Percentiles rank a stretch among this genome's conserved stretches.
Conservation (phyloP, 2,329 filamentous ascomycete genomes). For the Xylariaceae sp. region DNA sequence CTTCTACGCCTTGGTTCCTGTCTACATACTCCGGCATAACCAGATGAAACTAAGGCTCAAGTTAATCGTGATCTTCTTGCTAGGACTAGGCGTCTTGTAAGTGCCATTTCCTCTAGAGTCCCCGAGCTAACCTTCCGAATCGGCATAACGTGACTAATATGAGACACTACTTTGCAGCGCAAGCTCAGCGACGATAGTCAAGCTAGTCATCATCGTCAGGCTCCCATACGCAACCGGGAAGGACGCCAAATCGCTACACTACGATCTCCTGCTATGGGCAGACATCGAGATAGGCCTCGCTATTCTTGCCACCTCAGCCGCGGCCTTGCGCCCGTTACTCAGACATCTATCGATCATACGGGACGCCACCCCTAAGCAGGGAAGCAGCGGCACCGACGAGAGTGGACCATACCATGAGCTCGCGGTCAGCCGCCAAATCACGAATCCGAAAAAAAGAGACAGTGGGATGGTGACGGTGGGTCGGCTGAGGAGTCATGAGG, state of each 20-base stretch:
- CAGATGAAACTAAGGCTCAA: constrained; percentile 39
- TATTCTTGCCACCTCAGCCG: constrained; percentile 40
- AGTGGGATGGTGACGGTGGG: too few species aligned
- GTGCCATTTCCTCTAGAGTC: constrained; percentile 18
- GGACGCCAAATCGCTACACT: constrained; percentile 36
- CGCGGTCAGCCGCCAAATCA: too few species aligned
- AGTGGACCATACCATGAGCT: constrained; percentile 28
- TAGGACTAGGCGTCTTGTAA: constrained; percentile 43
- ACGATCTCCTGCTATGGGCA: constrained; percentile 42
- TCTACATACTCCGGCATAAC: constrained; percentile 39
- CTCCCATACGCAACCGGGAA: constrained; percentile 31
- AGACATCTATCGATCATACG: constrained; percentile 31
- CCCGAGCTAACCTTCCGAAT: constrained; percentile 34
- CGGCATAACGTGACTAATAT: constrained; percentile 4
- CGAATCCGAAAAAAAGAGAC: too few species aligned
- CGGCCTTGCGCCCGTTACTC: constrained; percentile 40
- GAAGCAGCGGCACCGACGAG: constrained; percentile 4
- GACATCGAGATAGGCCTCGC: constrained; percentile 41
- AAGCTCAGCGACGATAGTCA: constrained; percentile 43
- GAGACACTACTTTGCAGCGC: constrained; percentile 31
- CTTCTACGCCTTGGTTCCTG: constrained; percentile 41
- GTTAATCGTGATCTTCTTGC: constrained; percentile 36
- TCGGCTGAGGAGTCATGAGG: too few species aligned
- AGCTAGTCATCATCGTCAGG: constrained; percentile 41
- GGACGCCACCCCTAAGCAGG: constrained; percentile 15